Conservation (phyloP, 306 rosid species). For the Malus fusca region DNA sequence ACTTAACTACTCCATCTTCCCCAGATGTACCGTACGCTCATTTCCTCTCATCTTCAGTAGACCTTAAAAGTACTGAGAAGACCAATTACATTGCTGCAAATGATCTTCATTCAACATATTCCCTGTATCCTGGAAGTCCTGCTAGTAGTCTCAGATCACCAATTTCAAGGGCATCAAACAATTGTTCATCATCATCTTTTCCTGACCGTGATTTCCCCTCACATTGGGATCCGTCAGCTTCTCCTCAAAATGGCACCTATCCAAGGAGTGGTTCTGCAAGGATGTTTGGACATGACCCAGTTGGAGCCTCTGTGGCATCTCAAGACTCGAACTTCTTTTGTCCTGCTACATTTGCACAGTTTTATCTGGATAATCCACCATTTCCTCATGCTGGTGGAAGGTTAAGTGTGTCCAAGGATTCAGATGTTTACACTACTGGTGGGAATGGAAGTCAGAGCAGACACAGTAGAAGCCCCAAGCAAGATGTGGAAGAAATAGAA, state of each 20-base stretch:
- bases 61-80: constrained; percentile 53
- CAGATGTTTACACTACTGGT: constrained; percentile 70
- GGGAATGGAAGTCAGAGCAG: constrained; percentile 80
- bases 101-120: constrained; percentile 85
- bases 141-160: constrained; percentile 74
- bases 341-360: constrained; percentile 96
- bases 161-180: constrained; percentile 67
- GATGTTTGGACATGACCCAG: constrained; percentile 56
- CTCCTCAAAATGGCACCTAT: constrained; percentile 64
- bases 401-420: constrained; percentile 92
- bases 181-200: constrained; percentile 71
- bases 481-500: constrained; percentile 94
- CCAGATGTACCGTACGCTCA: constrained; percentile 98
- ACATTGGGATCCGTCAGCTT: constrained; percentile 73
- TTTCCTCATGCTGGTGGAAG: constrained; percentile 92
- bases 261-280: constrained; percentile 65
- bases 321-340: constrained; percentile 95
- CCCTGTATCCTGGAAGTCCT: constrained; percentile 94
- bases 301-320: constrained; percentile 53
- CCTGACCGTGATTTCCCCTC: constrained; percentile 65
- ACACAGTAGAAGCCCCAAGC: constrained; percentile 78
- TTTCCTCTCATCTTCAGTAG: constrained; percentile 74
- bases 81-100: constrained; percentile 59
- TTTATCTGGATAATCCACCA: constrained; percentile 92
- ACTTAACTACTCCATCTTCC: constrained; percentile 96